Evolutionary conservation across 2,329 filamentous ascomycete genomes (phyloP).

Genomic region (Exserohilum turcica): DNA sequence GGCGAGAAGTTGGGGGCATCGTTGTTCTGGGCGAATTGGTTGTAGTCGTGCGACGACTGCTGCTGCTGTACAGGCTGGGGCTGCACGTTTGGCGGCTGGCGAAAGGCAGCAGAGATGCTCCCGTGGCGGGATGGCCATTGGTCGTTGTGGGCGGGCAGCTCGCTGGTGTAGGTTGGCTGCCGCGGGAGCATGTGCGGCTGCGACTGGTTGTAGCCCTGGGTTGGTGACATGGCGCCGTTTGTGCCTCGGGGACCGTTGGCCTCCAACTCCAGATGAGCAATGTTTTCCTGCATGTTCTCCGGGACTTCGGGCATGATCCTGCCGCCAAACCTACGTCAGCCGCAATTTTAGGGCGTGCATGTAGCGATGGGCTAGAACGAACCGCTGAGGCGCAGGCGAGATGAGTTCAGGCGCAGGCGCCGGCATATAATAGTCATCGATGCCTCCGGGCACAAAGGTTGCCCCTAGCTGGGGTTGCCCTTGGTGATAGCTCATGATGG

Average conservation of each 20-base stretch:
- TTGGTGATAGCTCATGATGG: conserved; percentile 47
- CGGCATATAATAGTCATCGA: conserved; percentile 71
- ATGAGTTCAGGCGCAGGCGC: conserved; percentile 63
- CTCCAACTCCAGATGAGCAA: conserved; percentile 88
- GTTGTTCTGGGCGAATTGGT: conserved; percentile 46
- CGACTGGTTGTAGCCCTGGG: conserved; percentile 31
- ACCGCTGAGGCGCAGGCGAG: conserved; percentile 73
- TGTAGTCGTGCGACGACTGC: conserved; percentile 46
- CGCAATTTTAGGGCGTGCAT: conserved; percentile 27
- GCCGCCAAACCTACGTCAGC: conserved; percentile 42
- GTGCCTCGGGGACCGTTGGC: conserved; percentile 57
- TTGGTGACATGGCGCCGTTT: conserved; percentile 38
- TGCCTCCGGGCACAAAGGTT: conserved; percentile 70
- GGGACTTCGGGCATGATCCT: conserved; percentile 95
- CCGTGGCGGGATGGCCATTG: conserved; percentile 41
- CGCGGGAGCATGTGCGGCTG: conserved; percentile 39
- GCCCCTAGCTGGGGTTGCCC: conserved; percentile 52
- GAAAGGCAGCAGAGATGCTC: conserved; percentile 47
- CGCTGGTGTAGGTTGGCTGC: conserved; percentile 37
- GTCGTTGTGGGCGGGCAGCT: conserved; percentile 26
- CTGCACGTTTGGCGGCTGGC: conserved; percentile 44
- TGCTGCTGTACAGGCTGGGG: conserved; percentile 32
- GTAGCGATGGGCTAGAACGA: conserved; percentile 40
- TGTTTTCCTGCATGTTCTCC: conserved; percentile 93
- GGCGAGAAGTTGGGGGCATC: conserved; percentile 82